A percentile compares a stretch with the other conserved stretches of the same genome.
These are phyloP conservation scores for Rhodotorula sp. DNA, from an alignment of 1,284 basidiomycete genomes.

Conservation along the genomic window DNA sequence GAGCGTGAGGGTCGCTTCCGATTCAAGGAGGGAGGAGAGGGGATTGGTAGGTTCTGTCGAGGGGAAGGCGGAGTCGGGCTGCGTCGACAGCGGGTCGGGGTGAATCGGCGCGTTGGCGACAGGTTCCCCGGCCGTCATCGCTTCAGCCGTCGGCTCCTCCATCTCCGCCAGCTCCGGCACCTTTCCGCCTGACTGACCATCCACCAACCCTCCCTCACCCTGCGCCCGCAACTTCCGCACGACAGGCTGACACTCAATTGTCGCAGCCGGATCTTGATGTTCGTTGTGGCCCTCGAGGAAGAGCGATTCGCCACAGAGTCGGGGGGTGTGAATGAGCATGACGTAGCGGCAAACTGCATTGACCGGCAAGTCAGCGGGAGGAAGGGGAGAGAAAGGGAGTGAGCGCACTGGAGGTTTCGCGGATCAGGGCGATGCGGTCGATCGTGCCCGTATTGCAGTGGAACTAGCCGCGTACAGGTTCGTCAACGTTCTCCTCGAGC, in stretches of 20 bases:
- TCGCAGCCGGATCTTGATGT: slow-evolving; percentile 6
- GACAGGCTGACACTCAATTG: slow-evolving; percentile 35
- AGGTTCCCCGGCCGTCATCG: background rate
- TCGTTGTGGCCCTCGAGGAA: slow-evolving; percentile 53
- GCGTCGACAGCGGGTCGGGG: background rate
- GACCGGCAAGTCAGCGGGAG: background rate
- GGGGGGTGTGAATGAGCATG: slow-evolving; percentile 85
- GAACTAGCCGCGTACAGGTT: slow-evolving; percentile 61
- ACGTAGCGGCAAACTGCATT: slow-evolving; percentile 69
- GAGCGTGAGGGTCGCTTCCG: slow-evolving; percentile 16
- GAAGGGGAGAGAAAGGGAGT: slow-evolving; percentile 49
- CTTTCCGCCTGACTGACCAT: background rate
- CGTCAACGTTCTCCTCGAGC: background rate
- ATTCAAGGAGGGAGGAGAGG: background rate
- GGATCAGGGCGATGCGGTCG: slow-evolving; percentile 73
- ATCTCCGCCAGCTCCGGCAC: background rate
- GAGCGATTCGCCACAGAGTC: slow-evolving; percentile 83
- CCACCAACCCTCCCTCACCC: background rate
- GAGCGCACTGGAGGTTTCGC: slow-evolving; percentile 68
- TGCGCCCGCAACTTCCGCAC: background rate
- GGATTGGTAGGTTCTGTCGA: background rate
- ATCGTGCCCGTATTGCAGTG: slow-evolving; percentile 70
- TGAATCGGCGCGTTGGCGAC: background rate
- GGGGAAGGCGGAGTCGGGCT: background rate
- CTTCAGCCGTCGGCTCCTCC: background rate